Evolutionary conservation across 2,329 filamentous ascomycete genomes (phyloP), one percentile per base, ranked within the genome.

Genomic region (Botrytis medusae): DNA sequence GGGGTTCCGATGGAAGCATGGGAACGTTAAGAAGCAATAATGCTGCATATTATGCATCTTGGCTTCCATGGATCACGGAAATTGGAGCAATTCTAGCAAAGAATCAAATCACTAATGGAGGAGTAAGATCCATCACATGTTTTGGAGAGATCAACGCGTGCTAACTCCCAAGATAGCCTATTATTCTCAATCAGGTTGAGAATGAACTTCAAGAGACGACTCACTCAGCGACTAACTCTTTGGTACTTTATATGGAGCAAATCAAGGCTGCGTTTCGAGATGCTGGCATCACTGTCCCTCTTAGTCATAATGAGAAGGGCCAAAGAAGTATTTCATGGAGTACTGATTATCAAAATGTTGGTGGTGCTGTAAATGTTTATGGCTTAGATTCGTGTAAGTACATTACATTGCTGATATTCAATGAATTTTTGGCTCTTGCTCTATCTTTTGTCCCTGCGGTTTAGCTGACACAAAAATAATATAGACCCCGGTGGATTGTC

Each of bases 281-380:
- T 1, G 83, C 83, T 5, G 86, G 86, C 0, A 81, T 88, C 22
- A 81, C 85, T 4, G 85, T 88, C 1, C 87, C 86, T 2, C 82
- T 83, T 42, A 84, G 83, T 0, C 82, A 84, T 74, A 88, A 88
- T 68, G 86, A 87, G 73, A 87, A 87, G 73, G 86, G 85, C 0
- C 82, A 86, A 78, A 81, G 86, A 46, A 79, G 80, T 3, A 77
- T 83, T 74, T 86, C 85, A 29, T 88, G 86, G 87, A 87, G 86
- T 16, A 85, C 83, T 0, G 87, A 88, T 74, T 89, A 88, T 77
- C 76, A 87, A 57, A 82, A 88, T 73, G 86, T 88, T 0, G 87
- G 87, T n/a, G 87, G 87, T 7, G 82, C 85, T 6, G 85, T 88
- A 34, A 83, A 88, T 74, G 76, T 87, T 12, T 86, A 86, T 67